Evolutionary conservation across 2,329 filamentous ascomycete genomes (phyloP).

Genomic region (Ceratocystis eucalypticola): DNA sequence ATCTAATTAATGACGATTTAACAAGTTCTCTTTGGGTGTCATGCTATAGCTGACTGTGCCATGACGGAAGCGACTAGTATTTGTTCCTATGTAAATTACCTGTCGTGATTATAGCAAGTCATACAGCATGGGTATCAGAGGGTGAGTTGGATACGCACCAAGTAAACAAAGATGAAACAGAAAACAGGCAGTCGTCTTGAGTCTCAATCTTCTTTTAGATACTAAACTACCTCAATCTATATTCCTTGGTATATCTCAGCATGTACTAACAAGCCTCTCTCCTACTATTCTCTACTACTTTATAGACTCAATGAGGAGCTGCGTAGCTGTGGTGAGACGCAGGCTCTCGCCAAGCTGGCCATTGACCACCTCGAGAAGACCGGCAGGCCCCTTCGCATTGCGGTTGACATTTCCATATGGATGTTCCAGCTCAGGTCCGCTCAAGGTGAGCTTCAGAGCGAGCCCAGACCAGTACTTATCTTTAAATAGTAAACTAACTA

Average conservation of each 20-base stretch:
- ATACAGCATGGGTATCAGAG: conserved; percentile 49
- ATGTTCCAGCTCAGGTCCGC: conserved; percentile 84
- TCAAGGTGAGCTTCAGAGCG: conserved; percentile 38
- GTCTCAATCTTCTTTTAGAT: background rate
- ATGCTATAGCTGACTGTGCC: no score
- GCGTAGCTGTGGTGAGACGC: conserved; percentile 56
- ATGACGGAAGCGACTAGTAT: no score
- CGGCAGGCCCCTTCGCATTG: conserved; percentile 64
- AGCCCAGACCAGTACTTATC: no score
- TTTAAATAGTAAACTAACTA: background rate
- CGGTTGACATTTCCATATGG: conserved; percentile 95
- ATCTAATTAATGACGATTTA: no score
- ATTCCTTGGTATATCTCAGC: background rate
- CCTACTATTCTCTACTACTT: no score
- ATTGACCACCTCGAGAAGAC: conserved; percentile 59
- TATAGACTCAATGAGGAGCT: conserved; percentile 79
- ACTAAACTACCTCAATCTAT: background rate
- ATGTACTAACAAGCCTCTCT: background rate
- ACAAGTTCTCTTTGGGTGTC: no score
- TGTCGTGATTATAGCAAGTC: background rate
- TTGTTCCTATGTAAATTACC: no score
- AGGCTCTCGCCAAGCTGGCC: conserved; percentile 72
- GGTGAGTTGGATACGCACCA: conserved; percentile 29
- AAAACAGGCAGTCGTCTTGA: no score
- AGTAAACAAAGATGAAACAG: background rate